Base-by-base conservation (phyloP, 75 land plant species). In the Picea sitchensis region DNA sequence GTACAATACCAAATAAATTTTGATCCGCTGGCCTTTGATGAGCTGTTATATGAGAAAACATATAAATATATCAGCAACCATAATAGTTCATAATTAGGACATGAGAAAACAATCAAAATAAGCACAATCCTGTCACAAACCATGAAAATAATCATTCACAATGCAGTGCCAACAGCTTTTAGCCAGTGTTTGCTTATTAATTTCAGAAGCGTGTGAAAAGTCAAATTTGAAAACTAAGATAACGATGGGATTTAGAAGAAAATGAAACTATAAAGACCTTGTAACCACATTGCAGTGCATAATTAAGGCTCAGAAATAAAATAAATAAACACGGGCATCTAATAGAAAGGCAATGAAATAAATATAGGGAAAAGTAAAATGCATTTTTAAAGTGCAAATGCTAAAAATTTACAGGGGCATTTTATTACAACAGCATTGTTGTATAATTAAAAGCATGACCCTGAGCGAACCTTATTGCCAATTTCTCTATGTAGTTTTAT, bases 1-100 rank as follows among this genome's bases (percentile, higher is more conserved):
- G 99, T 31, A 98, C 99, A 78, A 98, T 98, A 44, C 98, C 99
- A 88, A 98, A 98, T 59, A 98, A 83, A 75, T 89, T 98, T 84
- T 98, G 99, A 51, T 89, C 94, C 44, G 84, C 65, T 75, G 98
- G 98, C 80, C 88, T 91, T 80, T 89, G 74, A 85, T 98, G 98
- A 59, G 99, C 99, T 98, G 91, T 59, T 12, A 58, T 71, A 61
- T 18, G 56, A 54, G 56, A 80, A 56, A 58, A 84, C 26, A 80
- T 20, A 36, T 5, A 32, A 20, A 77, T 71, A 21, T 71, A 44
- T 71, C 74, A 71, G 74, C 23, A 2, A 67, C 44, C 44, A 67
- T 67, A 71, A 71, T 44, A 21, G 74, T 71, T 44, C 23, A 71
- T 71, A 44, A 71, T 41, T 71, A 44, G 21, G 54, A 44, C 44